These are phyloP conservation scores for Colletotrichum sp. DNA, from an alignment of 2,329 filamentous ascomycete species.

Conservation along the genomic window DNA sequence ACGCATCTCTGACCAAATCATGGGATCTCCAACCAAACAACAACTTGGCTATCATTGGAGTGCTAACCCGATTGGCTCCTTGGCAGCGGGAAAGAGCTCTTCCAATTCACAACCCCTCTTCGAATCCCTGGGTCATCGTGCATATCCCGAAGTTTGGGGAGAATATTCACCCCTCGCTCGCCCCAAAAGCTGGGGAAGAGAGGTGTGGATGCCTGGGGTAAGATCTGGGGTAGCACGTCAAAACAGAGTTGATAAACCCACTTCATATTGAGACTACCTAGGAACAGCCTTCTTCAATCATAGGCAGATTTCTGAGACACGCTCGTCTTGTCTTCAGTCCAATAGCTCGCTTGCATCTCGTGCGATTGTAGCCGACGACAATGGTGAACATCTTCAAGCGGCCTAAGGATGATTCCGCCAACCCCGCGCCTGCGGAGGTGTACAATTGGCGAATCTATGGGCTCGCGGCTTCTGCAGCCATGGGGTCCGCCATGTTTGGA, in stretches of 20 bases:
- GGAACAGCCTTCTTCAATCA: background rate
- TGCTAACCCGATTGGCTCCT: background rate
- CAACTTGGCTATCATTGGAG: background rate
- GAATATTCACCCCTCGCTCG: background rate
- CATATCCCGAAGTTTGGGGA: background rate
- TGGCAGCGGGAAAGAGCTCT: background rate
- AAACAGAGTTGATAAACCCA: background rate
- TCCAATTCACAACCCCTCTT: background rate
- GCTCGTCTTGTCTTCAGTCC: background rate
- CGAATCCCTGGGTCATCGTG: background rate
- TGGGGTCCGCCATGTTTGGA: constrained; percentile 30
- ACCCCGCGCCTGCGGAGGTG: constrained; percentile 20
- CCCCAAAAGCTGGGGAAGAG: background rate
- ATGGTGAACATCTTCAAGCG: background rate
- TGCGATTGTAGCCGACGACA: background rate
- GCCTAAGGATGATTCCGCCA: constrained; percentile 16
- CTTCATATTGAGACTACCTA: background rate
- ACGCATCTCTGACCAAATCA: background rate
- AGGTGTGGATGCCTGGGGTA: background rate
- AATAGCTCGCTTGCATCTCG: background rate
- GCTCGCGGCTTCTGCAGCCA: constrained; percentile 27
- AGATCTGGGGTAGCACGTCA: background rate
- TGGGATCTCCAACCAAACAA: background rate
- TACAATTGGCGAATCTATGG: constrained; percentile 33
- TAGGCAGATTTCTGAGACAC: background rate